A percentile compares a stretch with the other conserved stretches of the same genome.
These are phyloP conservation scores for Umbelopsis vinacea DNA, from an alignment of 192 early-diverging fungal species.

Conservation along the genomic window DNA sequence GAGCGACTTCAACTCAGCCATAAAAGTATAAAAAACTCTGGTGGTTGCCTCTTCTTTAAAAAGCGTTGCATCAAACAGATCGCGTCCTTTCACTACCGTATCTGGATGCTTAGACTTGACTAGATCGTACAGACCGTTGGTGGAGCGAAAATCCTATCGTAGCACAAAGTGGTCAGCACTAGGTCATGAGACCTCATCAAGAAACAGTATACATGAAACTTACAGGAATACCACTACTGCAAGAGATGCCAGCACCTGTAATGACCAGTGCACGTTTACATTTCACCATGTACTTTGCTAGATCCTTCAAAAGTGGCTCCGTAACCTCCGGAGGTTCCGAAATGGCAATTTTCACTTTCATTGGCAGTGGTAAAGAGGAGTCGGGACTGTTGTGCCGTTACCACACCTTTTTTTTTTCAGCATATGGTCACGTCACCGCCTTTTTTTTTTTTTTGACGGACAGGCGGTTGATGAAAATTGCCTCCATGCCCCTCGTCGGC, in stretches of 20 bases:
- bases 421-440: not conserved
- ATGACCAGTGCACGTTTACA: constrained; percentile 68
- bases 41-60: constrained; percentile 72
- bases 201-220: constrained; percentile 30
- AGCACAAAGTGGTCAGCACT: constrained; percentile 1
- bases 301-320: constrained; percentile 35
- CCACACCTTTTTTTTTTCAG: constrained; percentile 15
- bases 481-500: not conserved
- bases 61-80: constrained; percentile 85
- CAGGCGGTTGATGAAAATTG: not conserved
- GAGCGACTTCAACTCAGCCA: constrained; percentile 82
- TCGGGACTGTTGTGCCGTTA: not conserved
- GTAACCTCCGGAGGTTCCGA: constrained; percentile 36
- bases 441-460: not conserved
- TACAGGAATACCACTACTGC: constrained; percentile 87
- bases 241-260: constrained; percentile 91
- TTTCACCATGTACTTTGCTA: constrained; percentile 36
- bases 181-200: constrained; percentile 12
- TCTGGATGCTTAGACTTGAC: constrained; percentile 78
- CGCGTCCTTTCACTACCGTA: constrained; percentile 73
- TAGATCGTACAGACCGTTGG: constrained; percentile 84
- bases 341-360: constrained; percentile 39
- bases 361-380: constrained; percentile 19
- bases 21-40: constrained; percentile 76
- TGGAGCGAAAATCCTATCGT: constrained; percentile 80